Evolutionary conservation across 768 basidiomycete species (phyloP).

Genomic region (Mrakia blollopis): DNA sequence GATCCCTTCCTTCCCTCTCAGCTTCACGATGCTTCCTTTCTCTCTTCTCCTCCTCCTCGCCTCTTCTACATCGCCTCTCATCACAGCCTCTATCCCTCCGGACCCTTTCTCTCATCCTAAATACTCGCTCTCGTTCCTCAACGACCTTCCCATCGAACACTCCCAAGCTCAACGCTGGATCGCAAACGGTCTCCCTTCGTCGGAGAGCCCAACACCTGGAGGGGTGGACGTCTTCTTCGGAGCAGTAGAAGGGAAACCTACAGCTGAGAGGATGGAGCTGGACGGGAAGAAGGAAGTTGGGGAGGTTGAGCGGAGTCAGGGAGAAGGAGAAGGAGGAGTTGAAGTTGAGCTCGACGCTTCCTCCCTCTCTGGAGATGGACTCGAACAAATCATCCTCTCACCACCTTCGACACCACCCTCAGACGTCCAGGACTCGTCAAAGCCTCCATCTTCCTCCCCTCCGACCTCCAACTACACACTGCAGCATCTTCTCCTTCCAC

Average conservation of each 20-base stretch:
- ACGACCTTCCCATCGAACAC: slow-evolving; percentile 24
- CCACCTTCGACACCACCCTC: not conserved
- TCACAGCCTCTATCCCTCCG: not conserved
- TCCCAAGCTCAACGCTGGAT: slow-evolving; percentile 7
- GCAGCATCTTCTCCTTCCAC: slow-evolving; percentile 8
- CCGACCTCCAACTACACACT: slow-evolving; percentile 14
- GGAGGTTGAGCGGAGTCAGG: not conserved
- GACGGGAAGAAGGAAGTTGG: not conserved
- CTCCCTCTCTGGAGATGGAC: not conserved
- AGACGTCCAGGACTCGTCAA: not conserved
- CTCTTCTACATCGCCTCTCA: not conserved
- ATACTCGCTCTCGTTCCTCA: slow-evolving; percentile 25
- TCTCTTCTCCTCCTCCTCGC: slow-evolving; percentile 19
- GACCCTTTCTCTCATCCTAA: slow-evolving; percentile 27
- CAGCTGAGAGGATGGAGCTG: not conserved
- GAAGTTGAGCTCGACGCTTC: not conserved
- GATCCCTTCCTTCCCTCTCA: not conserved
- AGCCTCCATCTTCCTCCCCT: not conserved
- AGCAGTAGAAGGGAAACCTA: not conserved
- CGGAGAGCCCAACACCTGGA: not conserved
- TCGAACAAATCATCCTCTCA: not conserved
- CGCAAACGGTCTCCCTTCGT: not conserved
- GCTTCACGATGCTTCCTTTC: not conserved
- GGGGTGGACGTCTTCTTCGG: slow-evolving; percentile 14
- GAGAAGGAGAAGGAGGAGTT: too few relatives aligned